Base-by-base conservation (phyloP, 2,329 filamentous ascomycete species). In the Acarospora socialis region DNA sequence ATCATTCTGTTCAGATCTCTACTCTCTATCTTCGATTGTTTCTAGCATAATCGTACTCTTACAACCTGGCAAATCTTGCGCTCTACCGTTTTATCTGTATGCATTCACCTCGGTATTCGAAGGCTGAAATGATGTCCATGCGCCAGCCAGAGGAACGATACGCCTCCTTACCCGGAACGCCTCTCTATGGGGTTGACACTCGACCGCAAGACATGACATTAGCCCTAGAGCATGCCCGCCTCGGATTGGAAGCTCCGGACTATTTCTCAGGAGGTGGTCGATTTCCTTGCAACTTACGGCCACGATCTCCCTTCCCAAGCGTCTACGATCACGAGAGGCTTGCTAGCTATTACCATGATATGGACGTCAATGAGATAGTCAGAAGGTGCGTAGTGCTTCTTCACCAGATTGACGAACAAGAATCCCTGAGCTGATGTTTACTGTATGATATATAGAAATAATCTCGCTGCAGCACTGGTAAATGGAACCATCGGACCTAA, bases 401-500 rank as follows among this genome's bases (percentile, higher is more conserved):
- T n/a, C n/a, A n/a, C n/a, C 24, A 26, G 13, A 22, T 20, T 4
- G 12, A 4, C 7, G 14, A 16, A 6, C 13, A 10, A 8, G 9
- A 13, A 7, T 7, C 13, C 16, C 22, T 12, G 21, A 18, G 32
- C 30, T 28, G 7, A 15, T 33, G 17, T 32, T 14, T 5, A 21
- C 16, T 32, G 12, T 9, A 15, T 12, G n/a, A 10, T 18, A 17
- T 15, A 36, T 12, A 34, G 37, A 28, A 46, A 40, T 8, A 48
- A 46, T 28, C 32, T 46, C 3, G 44, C 36, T 2, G 43, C 43
- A 4, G 34, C 44, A 9, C 24, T 48, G 9, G 38, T 37, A 15
- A 48, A 48, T 28, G 36, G 37, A 15, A 34, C 35, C 17, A 35
- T 46, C 30, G 40, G 42, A 16, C 36, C 37, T 12, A 32, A 36